These are phyloP conservation scores for Penicillium canariense DNA, from an alignment of 495 filamentous ascomycete species.

Conservation along the genomic window DNA sequence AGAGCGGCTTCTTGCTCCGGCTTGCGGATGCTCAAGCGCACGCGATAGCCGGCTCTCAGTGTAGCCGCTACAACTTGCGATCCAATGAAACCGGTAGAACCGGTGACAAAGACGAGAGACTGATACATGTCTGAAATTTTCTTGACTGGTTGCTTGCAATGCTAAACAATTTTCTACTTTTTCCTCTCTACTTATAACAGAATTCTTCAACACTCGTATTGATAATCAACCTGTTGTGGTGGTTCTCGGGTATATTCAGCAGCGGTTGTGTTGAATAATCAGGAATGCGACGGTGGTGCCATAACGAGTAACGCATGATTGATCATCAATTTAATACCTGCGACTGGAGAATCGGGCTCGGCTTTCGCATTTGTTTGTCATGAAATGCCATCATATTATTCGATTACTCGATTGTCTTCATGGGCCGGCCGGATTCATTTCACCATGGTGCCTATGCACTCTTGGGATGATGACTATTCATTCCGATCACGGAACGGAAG, in stretches of 20 bases:
- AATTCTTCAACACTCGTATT: neutral
- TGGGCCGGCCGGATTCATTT: neutral
- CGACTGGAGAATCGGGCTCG: too few relatives aligned
- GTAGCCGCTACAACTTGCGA: conserved; percentile 35
- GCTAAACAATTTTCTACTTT: too few relatives aligned
- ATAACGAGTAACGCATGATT: neutral
- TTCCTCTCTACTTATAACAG: too few relatives aligned
- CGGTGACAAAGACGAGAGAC: conserved; percentile 53
- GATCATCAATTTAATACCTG: neutral
- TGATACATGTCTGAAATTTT: neutral
- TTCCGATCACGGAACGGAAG: too few relatives aligned
- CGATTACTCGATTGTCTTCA: neutral
- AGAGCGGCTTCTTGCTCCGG: conserved; percentile 27
- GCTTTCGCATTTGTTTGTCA: neutral
- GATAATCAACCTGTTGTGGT: too few relatives aligned
- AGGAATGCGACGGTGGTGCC: neutral
- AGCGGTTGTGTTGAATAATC: conserved; percentile 19
- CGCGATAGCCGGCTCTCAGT: conserved; percentile 35
- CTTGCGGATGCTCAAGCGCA: conserved; percentile 37
- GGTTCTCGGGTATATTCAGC: too few relatives aligned
- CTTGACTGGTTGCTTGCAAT: too few relatives aligned
- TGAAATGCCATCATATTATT: neutral
- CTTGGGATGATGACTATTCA: neutral
- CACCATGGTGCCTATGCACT: neutral
- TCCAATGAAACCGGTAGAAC: conserved; percentile 45